Evolutionary conservation across 139 green algal species (phyloP).

Genomic region (Trebouxia sp.): DNA sequence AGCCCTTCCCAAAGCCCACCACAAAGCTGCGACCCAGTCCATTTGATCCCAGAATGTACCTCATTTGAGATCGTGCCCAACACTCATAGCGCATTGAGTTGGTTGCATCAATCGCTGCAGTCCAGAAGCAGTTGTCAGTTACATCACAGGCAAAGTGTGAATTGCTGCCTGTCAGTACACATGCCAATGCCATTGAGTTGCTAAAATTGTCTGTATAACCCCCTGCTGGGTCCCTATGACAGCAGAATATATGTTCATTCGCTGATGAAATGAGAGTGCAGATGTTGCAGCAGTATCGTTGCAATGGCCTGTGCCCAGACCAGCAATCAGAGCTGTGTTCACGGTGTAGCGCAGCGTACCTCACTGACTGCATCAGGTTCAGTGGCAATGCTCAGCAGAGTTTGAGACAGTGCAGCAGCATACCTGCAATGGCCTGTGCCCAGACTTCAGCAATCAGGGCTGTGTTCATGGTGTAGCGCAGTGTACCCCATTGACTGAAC

Average conservation of each 20-base stretch:
- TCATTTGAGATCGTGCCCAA: constrained; percentile 32
- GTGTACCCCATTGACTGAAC: constrained; percentile 41
- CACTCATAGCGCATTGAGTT: constrained; percentile 18
- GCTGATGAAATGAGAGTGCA: too few species aligned
- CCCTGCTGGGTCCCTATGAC: too few species aligned
- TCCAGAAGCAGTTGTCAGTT: too few species aligned
- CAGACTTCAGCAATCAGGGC: constrained; percentile 44
- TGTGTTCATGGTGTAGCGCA: constrained; percentile 43
- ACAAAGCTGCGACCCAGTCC: constrained; percentile 46
- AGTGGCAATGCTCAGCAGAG: too few species aligned
- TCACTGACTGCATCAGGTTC: constrained; percentile 39
- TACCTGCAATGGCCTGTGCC: constrained; percentile 36
- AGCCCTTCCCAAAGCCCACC: constrained; percentile 48
- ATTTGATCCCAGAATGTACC: constrained; percentile 35
- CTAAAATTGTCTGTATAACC: too few species aligned
- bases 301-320: constrained; percentile 41
- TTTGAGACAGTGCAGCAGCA: too few species aligned
- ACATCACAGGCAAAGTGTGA: too few species aligned
- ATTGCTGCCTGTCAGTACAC: not conserved
- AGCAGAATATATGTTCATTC: too few species aligned
- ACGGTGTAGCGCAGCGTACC: constrained; percentile 41
- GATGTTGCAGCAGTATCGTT: too few species aligned
- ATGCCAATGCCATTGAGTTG: too few species aligned
- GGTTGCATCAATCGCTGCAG: constrained; percentile 18
- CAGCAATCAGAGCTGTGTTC: constrained; percentile 47